A percentile compares a stretch with the other conserved stretches of the same genome.
Conservation (phyloP, 495 filamentous ascomycete species). For the Pyronema domesticum region DNA sequence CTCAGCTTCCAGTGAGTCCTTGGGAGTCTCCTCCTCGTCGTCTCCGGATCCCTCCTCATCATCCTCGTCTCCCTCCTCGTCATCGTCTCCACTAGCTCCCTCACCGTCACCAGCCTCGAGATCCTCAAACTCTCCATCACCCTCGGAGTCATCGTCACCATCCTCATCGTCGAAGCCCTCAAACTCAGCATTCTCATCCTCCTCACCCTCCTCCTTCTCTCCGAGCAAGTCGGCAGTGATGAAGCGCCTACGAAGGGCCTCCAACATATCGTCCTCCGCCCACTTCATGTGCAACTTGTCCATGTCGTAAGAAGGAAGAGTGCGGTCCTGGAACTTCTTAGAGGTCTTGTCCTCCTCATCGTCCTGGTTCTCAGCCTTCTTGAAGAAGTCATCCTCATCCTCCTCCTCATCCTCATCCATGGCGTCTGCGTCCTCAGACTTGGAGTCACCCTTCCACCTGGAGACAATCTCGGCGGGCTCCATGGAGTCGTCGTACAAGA, state of each 20-base stretch:
- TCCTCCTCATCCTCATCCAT: constrained; percentile 54
- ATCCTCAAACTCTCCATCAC: constrained; percentile 81
- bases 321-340: constrained; percentile 45
- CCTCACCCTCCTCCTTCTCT: constrained; percentile 31
- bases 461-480: constrained; percentile 54
- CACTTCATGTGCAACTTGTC: constrained; percentile 67
- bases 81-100: constrained; percentile 25
- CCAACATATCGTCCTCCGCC: constrained; percentile 58
- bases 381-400: constrained; percentile 72
- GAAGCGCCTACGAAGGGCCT: constrained; percentile 55
- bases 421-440: constrained; percentile 33
- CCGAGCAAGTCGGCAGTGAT: constrained; percentile 44
- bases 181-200: constrained; percentile 33
- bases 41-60: constrained; percentile 15
- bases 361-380: constrained; percentile 45
- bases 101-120: constrained; percentile 55
- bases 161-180: constrained; percentile 31
- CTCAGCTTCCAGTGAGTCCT: constrained; percentile 53
- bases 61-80: constrained; percentile 24
- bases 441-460: constrained; percentile 56
- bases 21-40: constrained; percentile 25
- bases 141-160: constrained; percentile 35
- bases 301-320: constrained; percentile 64
- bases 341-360: constrained; percentile 23
- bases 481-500: constrained; percentile 76